Percentiles rank a stretch among this genome's conserved stretches.
Conservation (phyloP, 2,329 filamentous ascomycete genomes). For the Exophiala calicioides region DNA sequence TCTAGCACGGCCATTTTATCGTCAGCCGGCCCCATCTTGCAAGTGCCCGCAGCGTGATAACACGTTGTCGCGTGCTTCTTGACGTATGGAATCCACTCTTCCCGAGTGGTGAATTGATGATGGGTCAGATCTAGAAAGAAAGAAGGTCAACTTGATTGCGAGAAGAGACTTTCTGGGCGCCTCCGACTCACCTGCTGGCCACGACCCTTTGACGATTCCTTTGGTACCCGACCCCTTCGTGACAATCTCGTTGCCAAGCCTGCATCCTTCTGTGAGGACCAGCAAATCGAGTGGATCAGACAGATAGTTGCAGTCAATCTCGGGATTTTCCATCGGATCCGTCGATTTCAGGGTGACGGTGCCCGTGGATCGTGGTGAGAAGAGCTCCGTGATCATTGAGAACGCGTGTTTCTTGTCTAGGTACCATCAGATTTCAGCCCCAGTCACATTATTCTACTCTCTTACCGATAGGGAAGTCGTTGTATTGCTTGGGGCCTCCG, state of each 20-base stretch:
- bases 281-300: conserved; percentile 59
- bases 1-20: conserved; percentile 57
- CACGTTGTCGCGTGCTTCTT: conserved; percentile 63
- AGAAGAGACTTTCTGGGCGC: too few species aligned
- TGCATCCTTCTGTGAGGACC: conserved; percentile 60
- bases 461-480: conserved; percentile 50
- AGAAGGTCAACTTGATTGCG: too few species aligned
- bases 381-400: conserved; percentile 60
- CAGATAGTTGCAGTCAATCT: conserved; percentile 62
- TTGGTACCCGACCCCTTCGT: conserved; percentile 60
- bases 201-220: conserved; percentile 61
- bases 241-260: conserved; percentile 62
- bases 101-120: conserved; percentile 54
- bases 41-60: conserved; percentile 60
- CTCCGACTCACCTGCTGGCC: conserved; percentile 51
- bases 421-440: background rate
- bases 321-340: conserved; percentile 54
- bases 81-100: conserved; percentile 61
- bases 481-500: conserved; percentile 56
- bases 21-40: conserved; percentile 55
- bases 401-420: conserved; percentile 56
- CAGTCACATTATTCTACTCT: background rate
- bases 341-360: conserved; percentile 53
- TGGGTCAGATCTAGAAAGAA: conserved; percentile 50
- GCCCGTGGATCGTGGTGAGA: conserved; percentile 59